These are phyloP conservation scores for Ophiostoma montium DNA, from an alignment of 2,329 filamentous ascomycete species.

Conservation along the genomic window DNA sequence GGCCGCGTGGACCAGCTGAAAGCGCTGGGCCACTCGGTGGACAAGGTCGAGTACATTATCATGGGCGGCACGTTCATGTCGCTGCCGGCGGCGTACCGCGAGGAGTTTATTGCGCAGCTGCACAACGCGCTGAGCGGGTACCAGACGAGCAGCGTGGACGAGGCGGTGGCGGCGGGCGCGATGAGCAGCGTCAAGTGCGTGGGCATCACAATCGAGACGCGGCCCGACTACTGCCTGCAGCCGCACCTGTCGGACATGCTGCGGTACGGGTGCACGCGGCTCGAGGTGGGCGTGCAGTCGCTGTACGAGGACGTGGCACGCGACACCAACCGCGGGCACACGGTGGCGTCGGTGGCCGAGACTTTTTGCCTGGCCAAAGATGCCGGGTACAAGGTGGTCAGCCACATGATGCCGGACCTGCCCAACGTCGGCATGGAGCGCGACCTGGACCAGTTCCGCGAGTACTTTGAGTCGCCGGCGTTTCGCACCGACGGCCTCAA, in stretches of 20 bases:
- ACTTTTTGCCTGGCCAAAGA: conserved; percentile 97
- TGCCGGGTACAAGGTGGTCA: conserved; percentile 96
- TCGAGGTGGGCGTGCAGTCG: conserved; percentile 92
- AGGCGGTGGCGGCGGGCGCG: conserved; percentile 84
- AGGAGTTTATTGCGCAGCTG: conserved; percentile 87
- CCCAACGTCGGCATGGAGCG: conserved; percentile 98
- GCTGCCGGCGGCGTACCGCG: conserved; percentile 71
- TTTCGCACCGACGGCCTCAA: conserved; percentile 96
- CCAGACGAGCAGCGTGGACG: conserved; percentile 84
- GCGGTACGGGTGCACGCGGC: conserved; percentile 87
- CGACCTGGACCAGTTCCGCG: conserved; percentile 89
- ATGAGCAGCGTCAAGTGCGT: conserved; percentile 96
- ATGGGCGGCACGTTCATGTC: conserved; percentile 99
- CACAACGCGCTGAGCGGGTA: conserved; percentile 97
- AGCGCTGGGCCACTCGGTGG: conserved; percentile 86
- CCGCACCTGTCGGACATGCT: conserved; percentile 94
- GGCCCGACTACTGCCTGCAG: conserved; percentile 91
- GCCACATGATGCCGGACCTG: conserved; percentile 98
- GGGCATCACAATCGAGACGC: conserved; percentile 94
- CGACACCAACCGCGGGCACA: conserved; percentile 94
- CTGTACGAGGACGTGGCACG: conserved; percentile 97
- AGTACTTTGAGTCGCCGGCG: conserved; percentile 93
- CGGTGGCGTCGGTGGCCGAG: conserved; percentile 85
- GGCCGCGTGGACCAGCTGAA: conserved; percentile 95
- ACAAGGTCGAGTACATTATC: conserved; percentile 99